These are phyloP conservation scores for Phialemoniopsis sp. DNA, from an alignment of 2,329 filamentous ascomycete genomes.

Conservation along the genomic window DNA sequence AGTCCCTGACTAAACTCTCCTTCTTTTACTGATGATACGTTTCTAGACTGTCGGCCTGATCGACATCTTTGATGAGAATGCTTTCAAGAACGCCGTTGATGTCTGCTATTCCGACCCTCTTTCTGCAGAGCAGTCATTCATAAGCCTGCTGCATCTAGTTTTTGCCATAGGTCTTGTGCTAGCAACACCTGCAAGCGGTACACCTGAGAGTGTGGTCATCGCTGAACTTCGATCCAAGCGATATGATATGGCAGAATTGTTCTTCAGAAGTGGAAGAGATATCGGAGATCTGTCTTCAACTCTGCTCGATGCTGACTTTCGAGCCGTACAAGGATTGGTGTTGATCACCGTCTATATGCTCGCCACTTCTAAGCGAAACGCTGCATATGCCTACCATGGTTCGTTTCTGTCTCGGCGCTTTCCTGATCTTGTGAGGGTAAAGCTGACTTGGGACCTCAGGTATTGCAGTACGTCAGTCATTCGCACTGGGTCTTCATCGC, in stretches of 20 bases:
- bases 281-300: constrained; percentile 27
- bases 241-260: constrained; percentile 53
- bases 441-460: too few species aligned
- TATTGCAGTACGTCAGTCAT: constrained; percentile 60
- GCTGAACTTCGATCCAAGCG: constrained; percentile 42
- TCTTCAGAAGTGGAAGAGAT: constrained; percentile 56
- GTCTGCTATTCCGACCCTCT: constrained; percentile 52
- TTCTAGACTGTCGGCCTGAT: constrained; percentile 54
- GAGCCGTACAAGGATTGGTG: constrained; percentile 59
- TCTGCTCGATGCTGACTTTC: constrained; percentile 50
- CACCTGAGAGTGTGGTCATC: constrained; percentile 44
- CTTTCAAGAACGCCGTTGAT: constrained; percentile 45
- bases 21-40: constrained; percentile 10
- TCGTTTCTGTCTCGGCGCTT: constrained; percentile 19
- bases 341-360: constrained; percentile 64
- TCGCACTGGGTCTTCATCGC: constrained; percentile 58
- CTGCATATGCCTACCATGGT: constrained; percentile 60
- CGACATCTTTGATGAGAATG: constrained; percentile 51
- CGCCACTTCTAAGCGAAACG: constrained; percentile 56
- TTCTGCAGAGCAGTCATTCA: constrained; percentile 40
- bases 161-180: constrained; percentile 60
- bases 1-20: not conserved
- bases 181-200: constrained; percentile 46
- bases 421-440: too few species aligned
- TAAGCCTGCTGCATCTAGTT: constrained; percentile 58